Base-by-base conservation (phyloP, 176 grass and related monocot species). In the Bonia amplexicaulis region DNA sequence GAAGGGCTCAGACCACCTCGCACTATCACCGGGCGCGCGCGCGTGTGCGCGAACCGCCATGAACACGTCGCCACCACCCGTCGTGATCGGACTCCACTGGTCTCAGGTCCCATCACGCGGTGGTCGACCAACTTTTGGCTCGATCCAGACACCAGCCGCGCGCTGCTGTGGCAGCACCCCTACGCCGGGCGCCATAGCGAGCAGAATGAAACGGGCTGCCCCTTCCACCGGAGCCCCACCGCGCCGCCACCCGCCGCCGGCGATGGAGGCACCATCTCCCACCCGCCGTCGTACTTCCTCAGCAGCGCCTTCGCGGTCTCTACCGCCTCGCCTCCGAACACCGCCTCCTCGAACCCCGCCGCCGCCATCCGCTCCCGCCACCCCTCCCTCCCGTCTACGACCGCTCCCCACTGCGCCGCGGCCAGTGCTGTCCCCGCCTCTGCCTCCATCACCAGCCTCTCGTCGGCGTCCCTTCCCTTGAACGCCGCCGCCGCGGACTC, bases 401-500 rank as follows among this genome's bases (percentile, higher is more conserved):
- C 66, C 26, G 20, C 61, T 8, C 25, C 81, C 17, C 44, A 66
- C 46, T 14, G 46, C 46, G 23, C 61, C 8, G 83, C 64, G 5
- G 49, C 14, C 49, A 52, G 49, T 52, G 75, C 37, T 60, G 82
- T 87, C 13, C 85, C 90, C 1, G 90, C 93, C 87, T 99, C 97
- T 2, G 88, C 90, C 84, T 99, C 97, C 82, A 96, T 31, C 0
- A 96, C 69, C 4, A 85, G 71, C 88, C 93, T 77, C 82, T 96
- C 93, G 0, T 87, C 86, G 39, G 86, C 86, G 35, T 99, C 93
- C 79, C 84, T 86, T 23, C 91, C 93, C 81, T 92, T 99, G 89
- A 99, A 99, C 41, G 97, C 97, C 14, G 92, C 80, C 5, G 86
- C 60, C 29, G 93, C 91, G 71, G 97, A 99, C 74, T 99, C 97